A percentile compares a stretch with the other conserved stretches of the same genome.
These are phyloP conservation scores for Alternaria ethzedia DNA, from an alignment of 2,329 filamentous ascomycete genomes.

Conservation along the genomic window DNA sequence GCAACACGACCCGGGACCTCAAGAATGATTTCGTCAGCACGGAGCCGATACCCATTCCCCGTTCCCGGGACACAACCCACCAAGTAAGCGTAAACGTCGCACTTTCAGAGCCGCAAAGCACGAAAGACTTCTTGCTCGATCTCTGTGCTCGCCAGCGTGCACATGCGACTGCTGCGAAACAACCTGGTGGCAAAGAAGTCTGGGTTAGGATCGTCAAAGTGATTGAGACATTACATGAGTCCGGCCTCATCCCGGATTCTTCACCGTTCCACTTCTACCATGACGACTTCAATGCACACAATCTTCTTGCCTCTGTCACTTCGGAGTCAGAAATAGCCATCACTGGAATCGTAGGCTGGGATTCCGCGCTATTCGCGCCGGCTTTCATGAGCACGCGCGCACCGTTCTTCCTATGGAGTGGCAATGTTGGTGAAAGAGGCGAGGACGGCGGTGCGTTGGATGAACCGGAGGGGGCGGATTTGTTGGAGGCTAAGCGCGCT, in stretches of 20 bases:
- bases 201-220: neutral
- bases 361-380: slow-evolving; percentile 28
- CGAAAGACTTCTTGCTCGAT: neutral
- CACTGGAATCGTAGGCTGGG: slow-evolving; percentile 33
- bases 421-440: too few relatives aligned
- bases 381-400: slow-evolving; percentile 17
- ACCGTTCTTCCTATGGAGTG: slow-evolving; percentile 28
- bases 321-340: slow-evolving; percentile 6
- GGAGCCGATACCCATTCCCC: neutral
- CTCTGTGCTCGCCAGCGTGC: neutral
- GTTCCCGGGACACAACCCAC: neutral
- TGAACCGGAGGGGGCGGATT: neutral
- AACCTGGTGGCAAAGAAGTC: neutral
- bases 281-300: neutral
- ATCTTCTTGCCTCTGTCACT: neutral
- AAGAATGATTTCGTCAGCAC: neutral
- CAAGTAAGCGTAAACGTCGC: neutral
- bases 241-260: neutral
- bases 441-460: neutral
- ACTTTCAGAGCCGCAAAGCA: neutral
- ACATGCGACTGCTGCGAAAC: neutral
- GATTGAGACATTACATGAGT: neutral
- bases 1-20: neutral
- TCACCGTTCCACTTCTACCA: neutral
- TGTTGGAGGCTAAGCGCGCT: neutral